Conservation (phyloP, 768 basidiomycete species). For the Pisolithus microcarpus region DNA sequence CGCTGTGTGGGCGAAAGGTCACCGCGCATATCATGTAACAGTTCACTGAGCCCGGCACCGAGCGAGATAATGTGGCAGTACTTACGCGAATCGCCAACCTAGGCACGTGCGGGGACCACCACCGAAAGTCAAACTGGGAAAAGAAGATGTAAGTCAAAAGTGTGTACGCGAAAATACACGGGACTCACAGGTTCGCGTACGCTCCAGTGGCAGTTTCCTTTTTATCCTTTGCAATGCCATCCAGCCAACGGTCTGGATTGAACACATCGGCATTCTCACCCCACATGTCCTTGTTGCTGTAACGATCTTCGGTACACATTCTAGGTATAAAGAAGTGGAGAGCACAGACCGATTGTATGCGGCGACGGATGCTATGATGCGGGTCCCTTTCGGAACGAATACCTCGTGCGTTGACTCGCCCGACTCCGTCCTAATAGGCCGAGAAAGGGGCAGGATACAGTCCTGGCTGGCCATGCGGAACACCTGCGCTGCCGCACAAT, state of each 20-base stretch:
- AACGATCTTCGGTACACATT: not conserved
- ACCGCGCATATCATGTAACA: not conserved
- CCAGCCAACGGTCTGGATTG: conserved; percentile 24
- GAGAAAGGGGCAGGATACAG: conserved; percentile 53
- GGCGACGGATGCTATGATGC: conserved; percentile 45
- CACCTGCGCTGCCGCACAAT: conserved; percentile 45
- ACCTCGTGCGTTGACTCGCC: conserved; percentile 39
- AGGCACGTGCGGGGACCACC: conserved; percentile 20
- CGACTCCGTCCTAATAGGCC: conserved; percentile 39
- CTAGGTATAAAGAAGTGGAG: not conserved
- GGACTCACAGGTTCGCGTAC: conserved; percentile 23
- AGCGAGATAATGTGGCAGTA: not conserved
- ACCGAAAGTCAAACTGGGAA: conserved; percentile 23
- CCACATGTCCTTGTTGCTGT: conserved; percentile 24
- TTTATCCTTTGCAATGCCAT: conserved; percentile 11
- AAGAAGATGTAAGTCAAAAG: not conserved
- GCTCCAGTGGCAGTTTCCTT: conserved; percentile 19
- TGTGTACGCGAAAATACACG: not conserved
- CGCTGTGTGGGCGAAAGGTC: conserved; percentile 10
- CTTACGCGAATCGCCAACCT: conserved; percentile 29
- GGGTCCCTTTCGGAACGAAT: conserved; percentile 44
- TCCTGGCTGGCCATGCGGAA: conserved; percentile 45
- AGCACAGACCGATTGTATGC: conserved; percentile 45
- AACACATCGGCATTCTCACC: conserved; percentile 26
- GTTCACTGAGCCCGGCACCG: not conserved